Conservation (phyloP, 1,284 basidiomycete species). For the Leccinum griseonigrum region DNA sequence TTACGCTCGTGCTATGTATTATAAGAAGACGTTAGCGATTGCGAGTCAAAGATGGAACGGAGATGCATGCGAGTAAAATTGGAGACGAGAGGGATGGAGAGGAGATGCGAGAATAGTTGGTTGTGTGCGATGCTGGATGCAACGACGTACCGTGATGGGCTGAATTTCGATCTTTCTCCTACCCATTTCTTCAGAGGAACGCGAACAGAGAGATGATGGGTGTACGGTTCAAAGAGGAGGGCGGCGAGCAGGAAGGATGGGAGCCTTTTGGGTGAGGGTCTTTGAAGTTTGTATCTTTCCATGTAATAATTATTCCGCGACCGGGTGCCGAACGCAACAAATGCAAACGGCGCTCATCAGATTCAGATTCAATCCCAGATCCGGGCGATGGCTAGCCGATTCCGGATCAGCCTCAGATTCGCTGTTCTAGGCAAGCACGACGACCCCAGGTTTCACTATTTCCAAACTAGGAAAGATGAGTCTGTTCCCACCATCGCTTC, state of each 20-base stretch:
- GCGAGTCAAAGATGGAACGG: conserved; percentile 31
- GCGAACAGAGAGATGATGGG: conserved; percentile 22
- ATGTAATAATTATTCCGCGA: conserved; percentile 36
- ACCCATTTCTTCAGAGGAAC: conserved; percentile 54
- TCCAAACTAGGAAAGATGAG: neutral
- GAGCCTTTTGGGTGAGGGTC: conserved; percentile 33
- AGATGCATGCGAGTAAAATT: conserved; percentile 27
- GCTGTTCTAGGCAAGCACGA: neutral
- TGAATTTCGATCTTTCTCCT: conserved; percentile 89
- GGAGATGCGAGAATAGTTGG: conserved; percentile 29
- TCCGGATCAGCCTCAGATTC: conserved; percentile 31
- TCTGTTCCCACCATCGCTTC: conserved; percentile 13
- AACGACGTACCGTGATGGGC: conserved; percentile 68
- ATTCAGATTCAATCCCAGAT: conserved; percentile 28
- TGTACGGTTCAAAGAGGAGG: conserved; percentile 20
- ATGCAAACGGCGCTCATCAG: conserved; percentile 37
- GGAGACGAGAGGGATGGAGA: conserved; percentile 18
- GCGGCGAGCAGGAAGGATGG: conserved; percentile 25
- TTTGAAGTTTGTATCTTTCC: conserved; percentile 37
- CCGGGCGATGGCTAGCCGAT: conserved; percentile 5
- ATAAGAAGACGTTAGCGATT: conserved; percentile 29
- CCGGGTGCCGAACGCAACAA: conserved; percentile 37
- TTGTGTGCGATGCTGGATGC: conserved; percentile 18
- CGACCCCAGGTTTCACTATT: conserved; percentile 1
- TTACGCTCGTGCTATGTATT: conserved; percentile 80